Conservation (phyloP, 2,329 filamentous ascomycete genomes). For the Gnomoniopsis sp. region DNA sequence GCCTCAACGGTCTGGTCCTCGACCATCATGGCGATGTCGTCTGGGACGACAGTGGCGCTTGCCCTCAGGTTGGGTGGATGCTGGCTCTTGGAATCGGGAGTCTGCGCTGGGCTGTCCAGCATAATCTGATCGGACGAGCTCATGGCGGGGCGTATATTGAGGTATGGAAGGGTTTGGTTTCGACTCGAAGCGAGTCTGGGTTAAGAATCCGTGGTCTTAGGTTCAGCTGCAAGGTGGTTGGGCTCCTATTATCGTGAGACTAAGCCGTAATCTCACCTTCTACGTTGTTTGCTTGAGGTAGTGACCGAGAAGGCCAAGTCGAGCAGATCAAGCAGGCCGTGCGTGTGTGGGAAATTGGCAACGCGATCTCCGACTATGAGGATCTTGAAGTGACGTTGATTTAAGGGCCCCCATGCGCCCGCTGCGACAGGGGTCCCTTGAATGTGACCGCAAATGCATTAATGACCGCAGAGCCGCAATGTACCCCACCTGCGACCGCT, state of each 20-base stretch:
- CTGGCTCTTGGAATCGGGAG: conserved; percentile 14
- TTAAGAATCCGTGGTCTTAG: background rate
- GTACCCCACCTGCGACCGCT: too few relatives aligned
- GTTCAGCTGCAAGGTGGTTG: background rate
- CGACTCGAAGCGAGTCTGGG: background rate
- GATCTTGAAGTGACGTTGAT: background rate
- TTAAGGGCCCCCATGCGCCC: background rate
- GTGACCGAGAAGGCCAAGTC: background rate
- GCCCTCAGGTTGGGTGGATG: background rate
- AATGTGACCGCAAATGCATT: background rate
- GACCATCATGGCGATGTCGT: conserved; percentile 15
- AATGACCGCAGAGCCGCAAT: background rate
- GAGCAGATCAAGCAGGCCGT: background rate
- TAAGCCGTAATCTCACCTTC: background rate
- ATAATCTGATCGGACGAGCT: conserved; percentile 14
- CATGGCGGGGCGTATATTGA: background rate
- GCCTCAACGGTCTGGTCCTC: background rate
- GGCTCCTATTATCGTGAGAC: background rate
- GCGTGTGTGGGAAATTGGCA: background rate
- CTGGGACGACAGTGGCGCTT: background rate
- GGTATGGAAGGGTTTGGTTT: background rate
- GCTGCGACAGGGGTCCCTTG: background rate
- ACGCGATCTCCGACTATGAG: background rate
- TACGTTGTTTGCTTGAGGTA: background rate
- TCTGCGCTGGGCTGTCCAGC: conserved; percentile 18